Conservation (phyloP, 2,329 filamentous ascomycete species). For the Amylocarpus encephaloides region DNA sequence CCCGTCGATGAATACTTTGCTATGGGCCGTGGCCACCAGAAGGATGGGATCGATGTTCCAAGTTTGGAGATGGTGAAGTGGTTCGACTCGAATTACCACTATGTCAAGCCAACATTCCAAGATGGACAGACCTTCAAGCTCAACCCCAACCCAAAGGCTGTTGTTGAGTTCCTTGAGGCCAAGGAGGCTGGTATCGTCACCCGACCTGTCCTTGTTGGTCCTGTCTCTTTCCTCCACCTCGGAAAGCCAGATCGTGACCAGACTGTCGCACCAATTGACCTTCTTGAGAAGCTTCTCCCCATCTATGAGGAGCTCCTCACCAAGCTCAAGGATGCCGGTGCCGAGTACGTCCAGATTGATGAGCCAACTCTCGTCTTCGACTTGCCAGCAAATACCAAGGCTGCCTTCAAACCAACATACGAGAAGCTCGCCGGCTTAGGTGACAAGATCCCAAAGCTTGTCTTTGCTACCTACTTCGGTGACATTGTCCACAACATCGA, state of each 20-base stretch:
- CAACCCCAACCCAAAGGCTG: constrained; percentile 79
- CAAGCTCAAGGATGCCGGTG: constrained; percentile 93
- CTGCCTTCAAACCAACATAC: constrained; percentile 96
- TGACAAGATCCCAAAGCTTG: constrained; percentile 75
- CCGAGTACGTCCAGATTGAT: constrained; percentile 95
- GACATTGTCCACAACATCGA: constrained; percentile 99
- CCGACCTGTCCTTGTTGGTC: constrained; percentile 89
- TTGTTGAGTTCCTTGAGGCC: constrained; percentile 90
- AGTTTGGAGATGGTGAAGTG: constrained; percentile 99
- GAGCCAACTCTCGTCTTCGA: constrained; percentile 97
- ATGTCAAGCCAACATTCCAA: constrained; percentile 98
- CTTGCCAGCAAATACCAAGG: constrained; percentile 82
- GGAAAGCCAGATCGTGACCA: constrained; percentile 97
- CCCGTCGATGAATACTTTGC: constrained; percentile 96
- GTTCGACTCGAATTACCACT: constrained; percentile 99
- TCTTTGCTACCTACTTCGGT: constrained; percentile 97
- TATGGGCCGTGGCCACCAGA: constrained; percentile 98
- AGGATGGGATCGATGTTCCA: constrained; percentile 87
- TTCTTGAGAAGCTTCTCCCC: constrained; percentile 87
- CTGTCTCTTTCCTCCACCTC: constrained; percentile 94
- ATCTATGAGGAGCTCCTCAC: constrained; percentile 89
- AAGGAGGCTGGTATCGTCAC: constrained; percentile 94
- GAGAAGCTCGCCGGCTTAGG: constrained; percentile 76
- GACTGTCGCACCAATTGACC: constrained; percentile 84
- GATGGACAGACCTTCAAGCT: constrained; percentile 97